phyloP scores from a whole-genome alignment of 768 basidiomycete genomes.

The Amanita phalloides region DNA sequence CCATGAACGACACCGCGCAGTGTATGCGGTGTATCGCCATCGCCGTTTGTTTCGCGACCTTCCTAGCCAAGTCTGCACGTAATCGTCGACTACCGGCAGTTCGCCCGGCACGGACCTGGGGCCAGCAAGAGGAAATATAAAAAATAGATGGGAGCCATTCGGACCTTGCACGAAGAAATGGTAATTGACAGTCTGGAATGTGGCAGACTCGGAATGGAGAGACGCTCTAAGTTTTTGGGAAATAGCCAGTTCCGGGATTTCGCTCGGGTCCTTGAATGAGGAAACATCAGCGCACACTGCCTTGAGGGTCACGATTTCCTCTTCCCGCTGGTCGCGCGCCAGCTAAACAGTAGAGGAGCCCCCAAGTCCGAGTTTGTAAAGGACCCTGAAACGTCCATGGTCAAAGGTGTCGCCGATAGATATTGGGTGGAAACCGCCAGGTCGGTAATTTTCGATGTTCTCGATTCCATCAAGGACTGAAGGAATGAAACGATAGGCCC shows the following conservation, averaged over 20 bases:
- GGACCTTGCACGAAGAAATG: slow-evolving; percentile 36
- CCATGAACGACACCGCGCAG: slow-evolving; percentile 10
- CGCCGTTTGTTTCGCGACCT: slow-evolving; percentile 21
- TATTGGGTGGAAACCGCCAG: slow-evolving; percentile 43
- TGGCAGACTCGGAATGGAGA: slow-evolving; percentile 13
- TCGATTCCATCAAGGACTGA: slow-evolving; percentile 23
- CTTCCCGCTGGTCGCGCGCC: slow-evolving; percentile 14
- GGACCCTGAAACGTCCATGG: slow-evolving; percentile 31
- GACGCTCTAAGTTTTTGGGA: slow-evolving; percentile 21
- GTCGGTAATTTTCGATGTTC: slow-evolving; percentile 35
- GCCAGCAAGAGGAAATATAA: slow-evolving; percentile 36
- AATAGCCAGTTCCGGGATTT: not conserved
- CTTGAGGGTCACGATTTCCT: slow-evolving; percentile 14
- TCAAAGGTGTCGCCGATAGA: slow-evolving; percentile 37
- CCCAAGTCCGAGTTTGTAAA: slow-evolving; percentile 39
- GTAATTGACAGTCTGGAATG: slow-evolving; percentile 23
- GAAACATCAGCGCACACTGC: not conserved
- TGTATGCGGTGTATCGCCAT: slow-evolving; percentile 21
- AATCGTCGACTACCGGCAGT: slow-evolving; percentile 19
- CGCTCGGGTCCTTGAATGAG: not conserved
- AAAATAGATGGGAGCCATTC: slow-evolving; percentile 39
- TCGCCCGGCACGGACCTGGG: slow-evolving; percentile 15
- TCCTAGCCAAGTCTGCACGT: slow-evolving; percentile 22
- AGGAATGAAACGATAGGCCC: slow-evolving; percentile 9
- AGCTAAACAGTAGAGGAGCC: slow-evolving; percentile 31